Evolutionary conservation across 1,139 yeast genomes (phyloP), one percentile per base, ranked within the genome.

Genomic region (Suhomyces maxii): DNA sequence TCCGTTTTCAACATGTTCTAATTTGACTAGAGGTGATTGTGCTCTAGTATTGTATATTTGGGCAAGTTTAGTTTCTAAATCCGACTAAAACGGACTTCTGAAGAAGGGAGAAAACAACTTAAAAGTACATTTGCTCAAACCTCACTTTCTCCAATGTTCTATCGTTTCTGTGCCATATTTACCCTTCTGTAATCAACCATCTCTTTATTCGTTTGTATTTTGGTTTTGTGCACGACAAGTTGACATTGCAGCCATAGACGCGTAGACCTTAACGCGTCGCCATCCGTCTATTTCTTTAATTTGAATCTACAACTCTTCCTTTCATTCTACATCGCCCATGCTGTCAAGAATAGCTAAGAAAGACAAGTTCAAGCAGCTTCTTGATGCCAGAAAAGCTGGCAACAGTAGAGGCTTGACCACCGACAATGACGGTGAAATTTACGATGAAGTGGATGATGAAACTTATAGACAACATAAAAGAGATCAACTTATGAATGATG

Each of bases 401-500:
- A 60, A 59, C 37, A 63, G 64, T 43, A 49, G 67, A 23, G 34
- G 53, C 10, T 50, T 59, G 33, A 50, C 56, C 9, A 64, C 59
- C 18, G 66, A 63, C 23, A 64, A 60, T 14, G 76, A 71, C 23
- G 79, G 76, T 39, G 68, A 58, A 31, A 82, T 93, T 48, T 91
- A 90, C 63, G 97, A 91, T 58, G 91, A 88, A 58, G 86, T 90
- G 8, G 96, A 88, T 60, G 96, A 90, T 57, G 84, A 79, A 37
- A 83, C 86, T 31, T 91, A 81, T 66, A 74, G 93, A 54, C 79
- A 80, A 53, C 88, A 83, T 61, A 89, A 88, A 60, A 79, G 96
- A 55, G 81, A 86, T 49, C 89, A 90, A 51, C 73, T 93, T 46
- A 76, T 89, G 69, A 84, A 87, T 53, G 97, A 91, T 60, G 97